Percentiles rank a stretch among this genome's conserved stretches.
phyloP scores from a whole-genome alignment of 129 eudicot species.

The Artemisia tridentata region DNA sequence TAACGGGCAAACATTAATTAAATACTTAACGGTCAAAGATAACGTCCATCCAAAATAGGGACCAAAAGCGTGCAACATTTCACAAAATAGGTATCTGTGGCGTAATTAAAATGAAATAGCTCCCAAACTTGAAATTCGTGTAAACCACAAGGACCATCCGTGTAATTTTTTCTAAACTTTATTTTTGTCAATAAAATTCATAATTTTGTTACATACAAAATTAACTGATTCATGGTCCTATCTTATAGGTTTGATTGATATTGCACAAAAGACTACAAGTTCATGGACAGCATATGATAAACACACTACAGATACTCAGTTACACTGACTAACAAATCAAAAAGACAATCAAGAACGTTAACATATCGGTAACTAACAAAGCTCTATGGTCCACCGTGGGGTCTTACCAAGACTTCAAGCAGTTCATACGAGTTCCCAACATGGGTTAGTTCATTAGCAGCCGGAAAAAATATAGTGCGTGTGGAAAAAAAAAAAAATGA shows the following conservation, averaged over 20 bases:
- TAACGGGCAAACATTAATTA: no score
- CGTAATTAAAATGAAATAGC: no score
- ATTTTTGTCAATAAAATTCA: not conserved
- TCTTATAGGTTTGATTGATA: constrained; percentile 31
- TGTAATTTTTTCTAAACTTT: no score
- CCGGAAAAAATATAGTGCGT: constrained; percentile 80
- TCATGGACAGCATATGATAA: constrained; percentile 61
- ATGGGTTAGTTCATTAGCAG: constrained; percentile 55
- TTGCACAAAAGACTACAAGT: constrained; percentile 54
- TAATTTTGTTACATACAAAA: no score
- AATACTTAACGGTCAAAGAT: no score
- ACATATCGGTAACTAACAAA: constrained; percentile 49
- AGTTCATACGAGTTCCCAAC: constrained; percentile 63
- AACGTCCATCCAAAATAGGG: no score
- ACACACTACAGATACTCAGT: constrained; percentile 82
- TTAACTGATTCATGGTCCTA: constrained; percentile 4
- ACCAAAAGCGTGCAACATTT: no score
- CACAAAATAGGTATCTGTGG: no score
- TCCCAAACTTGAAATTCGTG: no score
- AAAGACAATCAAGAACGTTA: constrained; percentile 57
- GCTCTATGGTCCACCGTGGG: constrained; percentile 88
- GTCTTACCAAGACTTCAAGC: constrained; percentile 55
- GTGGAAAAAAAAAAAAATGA: no score
- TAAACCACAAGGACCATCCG: no score
- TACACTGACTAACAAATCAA: constrained; percentile 66